Conservation (phyloP, 2,329 filamentous ascomycete species). For the Beauveria caledonica region DNA sequence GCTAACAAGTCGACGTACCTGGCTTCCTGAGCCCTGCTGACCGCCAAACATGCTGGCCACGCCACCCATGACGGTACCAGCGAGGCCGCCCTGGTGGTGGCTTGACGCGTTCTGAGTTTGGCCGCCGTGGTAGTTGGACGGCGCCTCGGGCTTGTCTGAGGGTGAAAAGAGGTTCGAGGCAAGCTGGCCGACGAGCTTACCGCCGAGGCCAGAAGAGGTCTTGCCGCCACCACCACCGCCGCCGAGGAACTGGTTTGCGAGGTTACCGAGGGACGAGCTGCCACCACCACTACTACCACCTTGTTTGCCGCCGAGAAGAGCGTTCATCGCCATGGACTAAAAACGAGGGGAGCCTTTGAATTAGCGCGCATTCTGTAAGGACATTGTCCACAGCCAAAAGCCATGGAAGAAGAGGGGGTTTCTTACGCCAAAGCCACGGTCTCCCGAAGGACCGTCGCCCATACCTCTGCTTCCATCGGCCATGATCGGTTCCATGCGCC, state of each 20-base stretch:
- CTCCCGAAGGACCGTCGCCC: constrained; percentile 43
- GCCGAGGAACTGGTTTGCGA: constrained; percentile 41
- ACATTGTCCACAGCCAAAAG: background rate
- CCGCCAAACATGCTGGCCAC: constrained; percentile 47
- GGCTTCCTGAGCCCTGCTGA: constrained; percentile 28
- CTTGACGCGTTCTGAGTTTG: constrained; percentile 29
- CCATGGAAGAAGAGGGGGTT: constrained; percentile 6
- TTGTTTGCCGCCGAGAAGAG: constrained; percentile 44
- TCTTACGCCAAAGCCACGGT: constrained; percentile 59
- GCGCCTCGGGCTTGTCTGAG: constrained; percentile 36
- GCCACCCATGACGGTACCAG: constrained; percentile 46
- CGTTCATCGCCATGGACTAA: constrained; percentile 53
- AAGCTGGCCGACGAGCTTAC: constrained; percentile 51
- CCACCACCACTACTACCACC: constrained; percentile 25
- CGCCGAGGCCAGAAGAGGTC: constrained; percentile 31
- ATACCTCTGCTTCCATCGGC: constrained; percentile 43
- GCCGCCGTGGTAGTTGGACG: constrained; percentile 42
- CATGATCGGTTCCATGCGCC: constrained; percentile 51
- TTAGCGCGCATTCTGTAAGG: background rate
- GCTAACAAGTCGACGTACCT: constrained; percentile 23
- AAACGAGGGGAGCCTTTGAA: background rate
- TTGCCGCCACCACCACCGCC: constrained; percentile 27
- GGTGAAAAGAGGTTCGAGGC: constrained; percentile 47
- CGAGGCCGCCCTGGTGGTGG: constrained; percentile 38
- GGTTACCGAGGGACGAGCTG: constrained; percentile 34